Conservation (phyloP, 2,329 filamentous ascomycete genomes). For the Ascochyta pisi region DNA sequence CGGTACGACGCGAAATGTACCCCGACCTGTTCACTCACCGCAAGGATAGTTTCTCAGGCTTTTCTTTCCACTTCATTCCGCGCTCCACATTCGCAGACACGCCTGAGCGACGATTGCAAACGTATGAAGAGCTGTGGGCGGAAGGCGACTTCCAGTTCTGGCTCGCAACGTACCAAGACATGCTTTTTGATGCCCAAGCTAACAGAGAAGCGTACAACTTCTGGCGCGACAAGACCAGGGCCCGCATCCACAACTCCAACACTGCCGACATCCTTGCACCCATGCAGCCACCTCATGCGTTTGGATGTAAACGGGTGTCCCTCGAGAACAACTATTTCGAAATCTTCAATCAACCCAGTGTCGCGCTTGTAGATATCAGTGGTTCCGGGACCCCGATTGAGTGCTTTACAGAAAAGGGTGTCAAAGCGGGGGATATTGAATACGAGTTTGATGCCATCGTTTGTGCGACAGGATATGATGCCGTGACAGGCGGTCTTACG, state of each 20-base stretch:
- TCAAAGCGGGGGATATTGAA: constrained; percentile 56
- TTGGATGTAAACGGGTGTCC: constrained; percentile 32
- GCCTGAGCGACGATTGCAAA: constrained; percentile 20
- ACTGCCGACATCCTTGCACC: constrained; percentile 52
- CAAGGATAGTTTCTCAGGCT: constrained; percentile 23
- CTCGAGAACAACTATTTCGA: constrained; percentile 46
- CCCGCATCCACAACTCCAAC: constrained; percentile 44
- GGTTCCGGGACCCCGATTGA: constrained; percentile 51
- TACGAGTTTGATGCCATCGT: constrained; percentile 63
- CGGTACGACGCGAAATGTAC: constrained; percentile 42
- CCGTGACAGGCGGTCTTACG: constrained; percentile 25
- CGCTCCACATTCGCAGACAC: constrained; percentile 30
- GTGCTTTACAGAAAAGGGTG: constrained; percentile 55
- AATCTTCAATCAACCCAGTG: constrained; percentile 52
- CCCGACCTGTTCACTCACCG: constrained; percentile 19
- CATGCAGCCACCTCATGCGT: constrained; percentile 35
- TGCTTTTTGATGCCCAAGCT: constrained; percentile 44
- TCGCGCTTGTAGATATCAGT: constrained; percentile 53
- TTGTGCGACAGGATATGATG: constrained; percentile 53
- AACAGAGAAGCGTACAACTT: constrained; percentile 54
- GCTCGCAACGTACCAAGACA: constrained; percentile 43
- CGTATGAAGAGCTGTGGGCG: constrained; percentile 29
- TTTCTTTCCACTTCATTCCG: constrained; percentile 29
- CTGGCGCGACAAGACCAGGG: constrained; percentile 51
- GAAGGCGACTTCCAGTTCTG: constrained; percentile 33